Evolutionary conservation across 768 basidiomycete species (phyloP), one percentile per base, ranked within the genome.

Genomic region (Asterophora lycoperdoides): DNA sequence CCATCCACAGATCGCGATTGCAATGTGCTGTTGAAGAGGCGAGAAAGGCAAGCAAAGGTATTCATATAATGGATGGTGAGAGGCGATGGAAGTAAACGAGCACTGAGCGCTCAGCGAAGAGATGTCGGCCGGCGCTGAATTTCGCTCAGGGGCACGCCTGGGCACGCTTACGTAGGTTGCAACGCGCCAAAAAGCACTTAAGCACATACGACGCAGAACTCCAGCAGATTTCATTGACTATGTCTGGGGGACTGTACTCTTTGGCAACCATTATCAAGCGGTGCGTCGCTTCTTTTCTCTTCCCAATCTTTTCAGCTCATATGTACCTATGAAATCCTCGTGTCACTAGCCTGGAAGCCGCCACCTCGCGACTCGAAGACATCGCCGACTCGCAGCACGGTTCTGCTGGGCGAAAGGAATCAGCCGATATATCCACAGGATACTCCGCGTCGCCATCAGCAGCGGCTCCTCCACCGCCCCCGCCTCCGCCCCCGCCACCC

Each of bases 311-410:
- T 23, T 3, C 6, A 23, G 23, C 23, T 23, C 23, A 23, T 6
- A 23, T 6, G 6, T 23, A 6, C 3, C 23, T 23, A 23, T 50
- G 42, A 48, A 26, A 35, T 48, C 42, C 44, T 36, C 28, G 10
- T 32, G 17, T 26, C 40, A 38, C 26, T 60, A 93, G 93, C 55
- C 79, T 93, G 43, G 89, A 94, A 75, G 96, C 96, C 19, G 90
- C 93, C 8, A 93, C 92, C 5, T 90, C 89, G 37, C 82, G 96
- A 29, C 80, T 99, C 30, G 96, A 99, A 68, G 96, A 99, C 62
- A 73, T 93, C 52, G 86, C 86, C 32, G 73, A 77, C 34, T 72
- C 78, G 13, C 63, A 70, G 19, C 66, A 62, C 34, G 34, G 26
- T 48, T 35, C 36, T 46, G 40, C 46, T 44, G 44, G 41, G 13